Evolutionary conservation across 768 basidiomycete species (phyloP), one percentile per base, ranked within the genome.

Genomic region (Chalciporus chontae): DNA sequence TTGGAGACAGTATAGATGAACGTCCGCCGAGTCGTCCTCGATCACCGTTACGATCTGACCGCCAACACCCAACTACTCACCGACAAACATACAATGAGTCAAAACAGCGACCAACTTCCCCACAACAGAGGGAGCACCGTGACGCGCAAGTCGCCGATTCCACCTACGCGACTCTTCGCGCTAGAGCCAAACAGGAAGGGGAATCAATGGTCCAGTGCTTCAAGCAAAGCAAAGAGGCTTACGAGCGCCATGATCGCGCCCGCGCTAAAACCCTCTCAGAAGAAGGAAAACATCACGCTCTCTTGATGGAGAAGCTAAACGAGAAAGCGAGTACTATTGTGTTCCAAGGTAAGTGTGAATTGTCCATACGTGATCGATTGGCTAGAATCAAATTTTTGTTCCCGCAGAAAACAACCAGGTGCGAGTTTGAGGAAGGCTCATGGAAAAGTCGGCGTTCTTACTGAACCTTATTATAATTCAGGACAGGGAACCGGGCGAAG

Each of bases 241-340:
- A 94, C 62, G 69, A 75, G 42, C 69, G 73, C 11, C 79, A 84
- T 3, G 83, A 96, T 57, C 84, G 85, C 17, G 88, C 81, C 1
- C 69, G 69, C 24, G 94, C 94, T 31, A 94, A 95, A 68, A 73
- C 85, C 44, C 76, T 96, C 15, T 88, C 85, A 23, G 80, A 84
- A 43, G 60, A 91, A 64, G 92, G 90, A 17, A 90, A 92, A 66
- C 73, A 71, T 32, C 91, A 94, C 64, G 79, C 86, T 63, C 62
- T 69, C 10, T 77, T 78, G 60, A 94, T 91, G 85, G 84, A 90
- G 53, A 65, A 73, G 31, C 67, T 92, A 54, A 89, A 97, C 65
- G 78, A 75, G 50, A 68, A 90, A 66, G 95, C 94, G 3, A 81
- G 85, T 49, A 79, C 85, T 43, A 90, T 86, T 86, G 91, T 97